Conservation (phyloP, 164 flowering plant species). For the grape (Vitis vinifera) region ASM3070453v1 NC_081805.1:2448501-2449000, state of each 20-base stretch:
- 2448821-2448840: constrained; percentile 59
- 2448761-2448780: constrained; percentile 68
- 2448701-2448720: constrained; percentile 44
- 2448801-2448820: constrained; percentile 67
- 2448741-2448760: constrained; percentile 18
- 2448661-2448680: constrained; percentile 21
- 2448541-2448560: constrained; percentile 20
- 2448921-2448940: constrained; percentile 69
- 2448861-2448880: constrained; percentile 53
- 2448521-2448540: constrained; percentile 5
- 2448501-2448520: neutral
- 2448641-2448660: constrained; percentile 5
- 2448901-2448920: constrained; percentile 59
- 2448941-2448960: constrained; percentile 58
- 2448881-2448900: constrained; percentile 55
- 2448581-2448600: constrained; percentile 24
- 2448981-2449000: constrained; percentile 54
- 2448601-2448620: constrained; percentile 31
- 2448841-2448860: constrained; percentile 74
- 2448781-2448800: constrained; percentile 72
- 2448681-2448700: constrained; percentile 18
- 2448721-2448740: constrained; percentile 30
- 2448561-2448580: constrained; percentile 21
- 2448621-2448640: constrained; percentile 15
- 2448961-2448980: constrained; percentile 62